Conservation (phyloP, 2,329 filamentous ascomycete species). For the Pseudogymnoascus sp. region DNA sequence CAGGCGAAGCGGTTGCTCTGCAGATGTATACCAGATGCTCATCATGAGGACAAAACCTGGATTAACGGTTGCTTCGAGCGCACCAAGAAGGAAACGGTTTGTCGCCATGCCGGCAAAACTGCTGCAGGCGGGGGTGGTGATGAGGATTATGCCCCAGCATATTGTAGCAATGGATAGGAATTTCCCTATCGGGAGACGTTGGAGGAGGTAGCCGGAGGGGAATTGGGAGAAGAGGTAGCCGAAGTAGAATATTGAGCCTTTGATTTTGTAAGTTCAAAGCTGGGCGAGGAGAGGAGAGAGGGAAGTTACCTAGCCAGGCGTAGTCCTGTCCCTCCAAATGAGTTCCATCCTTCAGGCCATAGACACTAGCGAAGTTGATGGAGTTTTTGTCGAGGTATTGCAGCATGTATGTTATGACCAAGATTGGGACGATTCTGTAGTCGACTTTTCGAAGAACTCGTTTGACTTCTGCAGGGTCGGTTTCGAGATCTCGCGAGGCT, state of each 20-base stretch:
- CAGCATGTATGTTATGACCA: conserved; percentile 53
- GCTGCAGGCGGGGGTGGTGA: conserved; percentile 61
- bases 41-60: conserved; percentile 62
- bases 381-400: conserved; percentile 58
- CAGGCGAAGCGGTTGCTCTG: conserved; percentile 58
- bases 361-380: conserved; percentile 46
- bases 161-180: conserved; percentile 59
- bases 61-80: conserved; percentile 59
- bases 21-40: conserved; percentile 57
- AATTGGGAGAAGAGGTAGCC: conserved; percentile 70
- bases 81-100: conserved; percentile 58
- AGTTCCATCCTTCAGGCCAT: conserved; percentile 42
- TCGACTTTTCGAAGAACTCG: conserved; percentile 52
- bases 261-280: conserved; percentile 51
- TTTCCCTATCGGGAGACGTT: conserved; percentile 58
- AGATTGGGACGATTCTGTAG: conserved; percentile 46
- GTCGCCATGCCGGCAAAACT: conserved; percentile 57
- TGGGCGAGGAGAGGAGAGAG: conserved; percentile 29
- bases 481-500: conserved; percentile 24
- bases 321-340: conserved; percentile 45
- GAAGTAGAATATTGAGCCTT: conserved; percentile 66
- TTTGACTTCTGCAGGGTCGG: conserved; percentile 26
- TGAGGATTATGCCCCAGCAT: conserved; percentile 61
- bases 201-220: conserved; percentile 64
- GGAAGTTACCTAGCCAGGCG: conserved; percentile 40